A percentile compares a stretch with the other conserved stretches of the same genome.
phyloP scores from a whole-genome alignment of 768 basidiomycete species.

The Auriscalpium orientale region DNA sequence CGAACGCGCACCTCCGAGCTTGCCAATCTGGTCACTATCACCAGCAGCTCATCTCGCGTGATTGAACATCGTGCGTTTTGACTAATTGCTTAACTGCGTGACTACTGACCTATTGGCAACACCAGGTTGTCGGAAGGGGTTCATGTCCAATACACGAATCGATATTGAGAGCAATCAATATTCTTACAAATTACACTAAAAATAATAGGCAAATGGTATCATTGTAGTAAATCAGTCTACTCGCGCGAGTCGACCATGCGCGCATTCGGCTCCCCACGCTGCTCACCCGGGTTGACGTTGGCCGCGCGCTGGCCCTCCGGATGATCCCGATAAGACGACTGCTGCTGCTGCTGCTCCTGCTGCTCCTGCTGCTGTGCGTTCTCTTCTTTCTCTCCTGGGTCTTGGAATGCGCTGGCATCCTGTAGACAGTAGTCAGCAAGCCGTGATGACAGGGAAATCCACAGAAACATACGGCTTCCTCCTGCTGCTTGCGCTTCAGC shows the following conservation, averaged over 20 bases:
- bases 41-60: too few species aligned
- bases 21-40: too few species aligned
- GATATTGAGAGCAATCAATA: too few species aligned
- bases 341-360: neutral
- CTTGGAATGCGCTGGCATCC: neutral
- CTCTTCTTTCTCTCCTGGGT: neutral
- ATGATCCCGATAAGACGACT: neutral
- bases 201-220: too few species aligned
- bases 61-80: too few species aligned
- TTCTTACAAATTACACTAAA: too few species aligned
- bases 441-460: neutral
- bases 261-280: neutral
- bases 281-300: neutral
- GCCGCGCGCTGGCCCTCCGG: neutral
- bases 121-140: too few species aligned
- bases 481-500: conserved; percentile 28
- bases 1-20: too few species aligned
- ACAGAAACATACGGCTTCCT: conserved; percentile 13
- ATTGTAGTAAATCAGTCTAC: too few species aligned
- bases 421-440: neutral
- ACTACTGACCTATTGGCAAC: too few species aligned
- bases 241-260: neutral
- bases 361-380: neutral
- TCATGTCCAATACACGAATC: too few species aligned
- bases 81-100: too few species aligned